Percentiles rank a stretch among this genome's conserved stretches.
Evolutionary conservation across 2,329 filamentous ascomycete species (phyloP).

Genomic region (Aspergillus sp.): DNA sequence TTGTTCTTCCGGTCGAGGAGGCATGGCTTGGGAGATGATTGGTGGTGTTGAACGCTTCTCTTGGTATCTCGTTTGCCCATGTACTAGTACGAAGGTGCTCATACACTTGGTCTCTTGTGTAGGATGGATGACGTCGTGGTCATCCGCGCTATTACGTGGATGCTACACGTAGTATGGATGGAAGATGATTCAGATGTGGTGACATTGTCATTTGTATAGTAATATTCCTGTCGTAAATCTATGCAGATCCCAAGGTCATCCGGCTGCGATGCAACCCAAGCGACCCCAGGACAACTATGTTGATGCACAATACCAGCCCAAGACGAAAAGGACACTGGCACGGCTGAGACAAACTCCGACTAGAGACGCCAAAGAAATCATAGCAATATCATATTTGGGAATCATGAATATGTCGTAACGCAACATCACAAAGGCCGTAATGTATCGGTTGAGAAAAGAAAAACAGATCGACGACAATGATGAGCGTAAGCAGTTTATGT

Average conservation of each 20-base stretch:
- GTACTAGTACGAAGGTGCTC: background rate
- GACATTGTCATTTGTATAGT: too few relatives aligned
- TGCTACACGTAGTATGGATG: too few relatives aligned
- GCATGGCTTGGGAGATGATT: background rate
- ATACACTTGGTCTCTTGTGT: background rate
- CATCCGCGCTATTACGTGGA: too few relatives aligned
- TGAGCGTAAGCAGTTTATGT: background rate
- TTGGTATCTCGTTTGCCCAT: background rate
- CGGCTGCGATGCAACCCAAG: too few relatives aligned
- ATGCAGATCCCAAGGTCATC: too few relatives aligned
- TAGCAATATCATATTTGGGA: conserved; percentile 1
- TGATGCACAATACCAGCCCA: background rate
- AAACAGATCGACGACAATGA: background rate
- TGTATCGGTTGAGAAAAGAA: conserved; percentile 1
- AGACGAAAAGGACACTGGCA: background rate
- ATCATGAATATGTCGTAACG: conserved; percentile 8
- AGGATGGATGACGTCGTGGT: too few relatives aligned
- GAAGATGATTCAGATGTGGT: too few relatives aligned
- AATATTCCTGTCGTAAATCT: too few relatives aligned
- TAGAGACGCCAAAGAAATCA: background rate
- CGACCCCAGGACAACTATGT: background rate
- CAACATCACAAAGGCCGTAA: background rate
- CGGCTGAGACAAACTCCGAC: background rate
- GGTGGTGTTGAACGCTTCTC: background rate
- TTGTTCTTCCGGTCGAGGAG: conserved; percentile 5